Evolutionary conservation across 768 basidiomycete species (phyloP), one percentile per base, ranked within the genome.

Genomic region (Boletellus sp.): DNA sequence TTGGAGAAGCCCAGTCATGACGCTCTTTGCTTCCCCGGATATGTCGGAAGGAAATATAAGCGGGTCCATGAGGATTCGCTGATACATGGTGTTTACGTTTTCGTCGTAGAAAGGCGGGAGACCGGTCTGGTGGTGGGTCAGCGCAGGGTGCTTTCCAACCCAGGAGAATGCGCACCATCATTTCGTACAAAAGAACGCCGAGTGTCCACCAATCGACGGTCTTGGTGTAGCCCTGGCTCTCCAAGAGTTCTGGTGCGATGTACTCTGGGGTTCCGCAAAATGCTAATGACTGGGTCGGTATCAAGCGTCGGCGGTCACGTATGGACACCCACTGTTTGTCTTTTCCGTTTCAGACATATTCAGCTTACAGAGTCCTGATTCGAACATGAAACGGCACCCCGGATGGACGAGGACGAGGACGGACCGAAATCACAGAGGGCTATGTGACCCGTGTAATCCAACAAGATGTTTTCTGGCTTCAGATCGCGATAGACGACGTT

Each of bases 161-260:
- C 32, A 31, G 13, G n/a, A 47, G 47, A 11, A 6, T 7, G 35
- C 53, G 42, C 47, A 85, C 88, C 89, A 91, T 90, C 89, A 97
- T 95, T 72, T 99, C 95, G 63, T 92, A 98, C 38, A 98, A 77
- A 46, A 99, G 78, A 17, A 98, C 94, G 32, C 95, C 96, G 4
- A 97, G 76, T 1, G 95, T 98, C 95, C 91, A 94, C 95, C 95
- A 99, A 63, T 99, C 95, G 15, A 99, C 96, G 0, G 95, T 96
- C 64, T 94, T 94, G 4, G 93, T 95, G 71, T 99, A 97, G 1
- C 96, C 95, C 62, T 92, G 89, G 54, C 90, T 96, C 65, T 94
- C 92, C 54, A 99, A 80, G 33, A 99, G 80, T 66, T 99, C 95
- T 0, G 95, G 95, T 8, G 94, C 94, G 61, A 98, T 98, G 70